phyloP scores from a whole-genome alignment of 805 yeast genomes.

The Suhomyces sp. region DNA sequence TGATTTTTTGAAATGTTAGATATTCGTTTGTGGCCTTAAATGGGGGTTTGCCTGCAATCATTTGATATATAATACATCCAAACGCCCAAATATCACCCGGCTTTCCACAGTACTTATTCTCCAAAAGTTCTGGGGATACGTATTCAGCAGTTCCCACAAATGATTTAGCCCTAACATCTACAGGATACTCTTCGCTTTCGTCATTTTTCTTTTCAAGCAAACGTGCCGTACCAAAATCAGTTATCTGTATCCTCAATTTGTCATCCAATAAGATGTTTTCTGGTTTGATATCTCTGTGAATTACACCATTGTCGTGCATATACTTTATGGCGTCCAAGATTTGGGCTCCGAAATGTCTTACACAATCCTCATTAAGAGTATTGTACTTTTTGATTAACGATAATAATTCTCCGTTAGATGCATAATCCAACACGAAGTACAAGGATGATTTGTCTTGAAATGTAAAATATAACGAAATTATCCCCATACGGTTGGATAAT shows the following conservation, averaged over 20 bases:
- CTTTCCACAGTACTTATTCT: slow-evolving; percentile 65
- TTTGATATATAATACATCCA: slow-evolving; percentile 59
- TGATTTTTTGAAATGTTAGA: slow-evolving; percentile 76
- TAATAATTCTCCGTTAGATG: slow-evolving; percentile 75
- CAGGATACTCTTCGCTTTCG: slow-evolving; percentile 55
- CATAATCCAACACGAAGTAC: slow-evolving; percentile 76
- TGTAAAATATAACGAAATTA: slow-evolving; percentile 69
- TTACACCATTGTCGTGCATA: slow-evolving; percentile 73
- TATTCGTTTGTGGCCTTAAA: slow-evolving; percentile 83
- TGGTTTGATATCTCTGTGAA: slow-evolving; percentile 82
- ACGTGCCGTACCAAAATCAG: slow-evolving; percentile 86
- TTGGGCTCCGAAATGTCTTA: slow-evolving; percentile 70
- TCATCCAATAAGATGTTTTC: slow-evolving; percentile 71
- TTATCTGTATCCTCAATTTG: slow-evolving; percentile 61
- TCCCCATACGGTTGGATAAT: slow-evolving; percentile 58
- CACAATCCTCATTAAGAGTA: slow-evolving; percentile 68
- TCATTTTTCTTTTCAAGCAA: slow-evolving; percentile 53
- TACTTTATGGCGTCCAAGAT: slow-evolving; percentile 68
- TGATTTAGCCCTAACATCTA: slow-evolving; percentile 69
- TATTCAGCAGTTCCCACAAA: slow-evolving; percentile 87
- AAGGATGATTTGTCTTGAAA: slow-evolving; percentile 75
- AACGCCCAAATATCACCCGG: slow-evolving; percentile 63
- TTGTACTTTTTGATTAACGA: slow-evolving; percentile 66
- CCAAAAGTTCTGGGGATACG: slow-evolving; percentile 77
- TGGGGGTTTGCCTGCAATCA: slow-evolving; percentile 72